phyloP scores from a whole-genome alignment of 139 green algal species.

The Chlamydomonas sp. region DNA sequence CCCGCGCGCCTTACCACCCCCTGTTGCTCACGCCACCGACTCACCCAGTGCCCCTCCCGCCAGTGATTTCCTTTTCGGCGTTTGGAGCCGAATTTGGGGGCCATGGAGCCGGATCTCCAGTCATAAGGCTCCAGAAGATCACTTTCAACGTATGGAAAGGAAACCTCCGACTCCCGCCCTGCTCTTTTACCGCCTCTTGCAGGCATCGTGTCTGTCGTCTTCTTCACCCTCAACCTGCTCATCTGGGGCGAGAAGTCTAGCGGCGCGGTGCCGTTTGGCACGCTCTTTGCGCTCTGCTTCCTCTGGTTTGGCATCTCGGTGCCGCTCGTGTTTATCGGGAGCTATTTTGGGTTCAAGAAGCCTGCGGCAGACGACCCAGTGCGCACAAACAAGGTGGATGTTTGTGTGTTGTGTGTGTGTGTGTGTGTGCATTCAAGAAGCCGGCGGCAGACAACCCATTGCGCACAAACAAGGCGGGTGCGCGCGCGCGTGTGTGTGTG shows the following conservation, averaged over 20 bases:
- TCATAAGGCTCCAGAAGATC: background rate
- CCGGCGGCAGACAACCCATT: too few species aligned
- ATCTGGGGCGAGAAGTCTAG: conserved; percentile 88
- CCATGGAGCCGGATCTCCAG: too few species aligned
- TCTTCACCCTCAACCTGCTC: conserved; percentile 89
- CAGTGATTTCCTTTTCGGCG: too few species aligned
- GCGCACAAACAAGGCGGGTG: conserved; percentile 97
- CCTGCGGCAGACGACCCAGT: conserved; percentile 67
- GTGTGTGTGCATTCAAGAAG: too few species aligned
- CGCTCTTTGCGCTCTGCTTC: conserved; percentile 91
- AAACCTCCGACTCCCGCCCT: background rate
- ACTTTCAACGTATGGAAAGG: background rate
- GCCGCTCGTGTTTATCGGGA: conserved; percentile 90
- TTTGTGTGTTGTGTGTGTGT: too few species aligned
- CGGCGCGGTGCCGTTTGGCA: conserved; percentile 92
- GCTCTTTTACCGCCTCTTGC: background rate
- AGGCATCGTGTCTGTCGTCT: conserved; percentile 80
- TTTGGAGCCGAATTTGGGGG: too few species aligned
- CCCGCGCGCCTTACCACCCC: too few species aligned
- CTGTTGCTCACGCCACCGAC: too few species aligned
- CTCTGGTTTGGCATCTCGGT: conserved; percentile 97
- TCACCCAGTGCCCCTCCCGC: too few species aligned
- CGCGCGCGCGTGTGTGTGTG: too few species aligned
- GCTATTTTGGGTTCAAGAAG: conserved; percentile 94
- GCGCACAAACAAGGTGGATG: conserved; percentile 97